A percentile compares a stretch with the other conserved stretches of the same genome.
Evolutionary conservation across 768 basidiomycete species (phyloP).

Genomic region (Russula sp.): DNA sequence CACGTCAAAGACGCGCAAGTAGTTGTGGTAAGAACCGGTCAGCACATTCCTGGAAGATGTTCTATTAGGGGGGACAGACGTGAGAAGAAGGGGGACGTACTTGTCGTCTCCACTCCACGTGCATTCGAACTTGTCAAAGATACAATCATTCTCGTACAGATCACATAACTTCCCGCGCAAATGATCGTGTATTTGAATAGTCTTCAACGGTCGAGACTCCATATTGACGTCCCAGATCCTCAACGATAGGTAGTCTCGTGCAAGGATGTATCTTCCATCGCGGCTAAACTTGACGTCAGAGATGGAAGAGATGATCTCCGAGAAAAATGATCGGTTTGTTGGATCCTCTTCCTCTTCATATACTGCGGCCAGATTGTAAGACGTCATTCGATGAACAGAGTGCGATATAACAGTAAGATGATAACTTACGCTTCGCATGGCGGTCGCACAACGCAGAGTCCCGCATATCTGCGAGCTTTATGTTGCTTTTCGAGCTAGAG

Average conservation of each 20-base stretch:
- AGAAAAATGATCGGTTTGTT: slow-evolving; percentile 96
- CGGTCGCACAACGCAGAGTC: slow-evolving; percentile 95
- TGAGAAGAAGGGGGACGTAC: slow-evolving; percentile 50
- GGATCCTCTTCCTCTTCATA: slow-evolving; percentile 99
- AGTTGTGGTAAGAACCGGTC: slow-evolving; percentile 99
- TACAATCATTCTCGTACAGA: slow-evolving; percentile 98
- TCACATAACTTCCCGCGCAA: slow-evolving; percentile 96
- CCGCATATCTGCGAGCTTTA: slow-evolving; percentile 99
- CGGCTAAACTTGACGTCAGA: slow-evolving; percentile 99
- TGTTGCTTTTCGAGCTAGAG: slow-evolving; percentile 98
- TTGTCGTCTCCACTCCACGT: slow-evolving; percentile 95
- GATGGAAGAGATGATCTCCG: slow-evolving; percentile 98
- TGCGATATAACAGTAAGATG: slow-evolving; percentile 1
- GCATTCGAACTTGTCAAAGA: slow-evolving; percentile 99
- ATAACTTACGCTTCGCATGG: slow-evolving; percentile 84
- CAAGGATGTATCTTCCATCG: slow-evolving; percentile 94
- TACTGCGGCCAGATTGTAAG: slow-evolving; percentile 43
- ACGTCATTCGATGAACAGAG: slow-evolving; percentile 7
- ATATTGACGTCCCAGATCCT: slow-evolving; percentile 99
- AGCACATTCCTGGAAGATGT: slow-evolving; percentile 71
- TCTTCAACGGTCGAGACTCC: slow-evolving; percentile 94
- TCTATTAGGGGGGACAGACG: background rate
- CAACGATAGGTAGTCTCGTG: slow-evolving; percentile 93
- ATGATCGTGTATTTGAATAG: slow-evolving; percentile 98
- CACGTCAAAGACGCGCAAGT: slow-evolving; percentile 97